Percentiles rank a stretch among this genome's conserved stretches.
These are phyloP conservation scores for Colletotrichum nymphaeae DNA, from an alignment of 2,329 filamentous ascomycete genomes.

Conservation along the genomic window DNA sequence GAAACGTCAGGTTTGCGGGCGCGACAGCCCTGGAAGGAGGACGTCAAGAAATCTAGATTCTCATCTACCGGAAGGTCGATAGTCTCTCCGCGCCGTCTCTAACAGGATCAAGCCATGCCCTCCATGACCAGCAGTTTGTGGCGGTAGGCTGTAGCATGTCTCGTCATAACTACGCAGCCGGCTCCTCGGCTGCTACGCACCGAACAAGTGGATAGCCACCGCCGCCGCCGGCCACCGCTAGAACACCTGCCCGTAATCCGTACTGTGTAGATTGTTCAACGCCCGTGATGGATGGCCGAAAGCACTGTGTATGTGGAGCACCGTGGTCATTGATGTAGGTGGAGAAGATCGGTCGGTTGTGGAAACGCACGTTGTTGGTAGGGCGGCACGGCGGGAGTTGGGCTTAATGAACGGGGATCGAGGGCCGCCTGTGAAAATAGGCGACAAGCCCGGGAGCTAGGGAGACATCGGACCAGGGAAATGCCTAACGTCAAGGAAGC, in stretches of 20 bases:
- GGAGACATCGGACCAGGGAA: neutral
- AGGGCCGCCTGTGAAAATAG: neutral
- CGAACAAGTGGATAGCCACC: slow-evolving; percentile 1
- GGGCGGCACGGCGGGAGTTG: neutral
- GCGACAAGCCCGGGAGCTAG: neutral
- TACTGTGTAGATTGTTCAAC: neutral
- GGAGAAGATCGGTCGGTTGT: neutral
- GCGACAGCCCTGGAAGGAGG: neutral
- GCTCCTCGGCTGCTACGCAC: slow-evolving; percentile 7
- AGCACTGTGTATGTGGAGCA: neutral
- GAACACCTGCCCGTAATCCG: neutral
- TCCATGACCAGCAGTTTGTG: neutral
- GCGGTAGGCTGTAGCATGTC: neutral
- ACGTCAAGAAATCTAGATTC: slow-evolving; percentile 16
- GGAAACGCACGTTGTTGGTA: slow-evolving; percentile 2
- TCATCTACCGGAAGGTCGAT: neutral
- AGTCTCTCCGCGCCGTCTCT: slow-evolving; percentile 19
- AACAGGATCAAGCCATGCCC: slow-evolving; percentile 1
- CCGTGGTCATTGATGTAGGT: neutral
- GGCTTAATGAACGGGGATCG: slow-evolving; percentile 17
- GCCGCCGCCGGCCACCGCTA: slow-evolving; percentile 1
- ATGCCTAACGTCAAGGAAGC: neutral
- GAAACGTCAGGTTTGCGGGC: neutral
- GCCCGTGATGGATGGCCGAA: neutral
- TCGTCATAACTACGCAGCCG: slow-evolving; percentile 21